Evolutionary conservation across 2,329 filamentous ascomycete genomes (phyloP), one percentile per base, ranked within the genome.

Genomic region (Monilinia fructicola): DNA sequence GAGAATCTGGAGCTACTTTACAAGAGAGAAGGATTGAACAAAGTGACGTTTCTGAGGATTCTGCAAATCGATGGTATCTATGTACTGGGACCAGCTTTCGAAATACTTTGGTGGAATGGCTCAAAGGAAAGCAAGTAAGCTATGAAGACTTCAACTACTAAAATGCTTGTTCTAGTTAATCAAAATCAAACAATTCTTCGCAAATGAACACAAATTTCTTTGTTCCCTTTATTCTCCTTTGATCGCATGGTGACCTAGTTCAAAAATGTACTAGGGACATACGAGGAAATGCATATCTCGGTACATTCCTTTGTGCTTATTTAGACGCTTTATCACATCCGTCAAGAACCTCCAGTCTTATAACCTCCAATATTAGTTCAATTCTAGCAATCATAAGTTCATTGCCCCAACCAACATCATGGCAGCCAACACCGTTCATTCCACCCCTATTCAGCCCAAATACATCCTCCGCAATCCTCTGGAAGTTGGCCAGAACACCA

Each of bases 31-130:
- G 86, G 60, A 75, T 88, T 38, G 65, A 69, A 12, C 78, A 80
- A 53, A 70, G 69, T 2, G 85, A 89, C 76, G 40, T 85, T 71
- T 78, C 53, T 26, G 65, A 46, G 4, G 72, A 76, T 73, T 77
- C 53, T 53, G 69, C 71, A 11, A 46, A 55, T 14, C 81, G 76
- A 54, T 89, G 85, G 82, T 89, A 87, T 77, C 68, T 89, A 7
- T 90, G 87, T 75, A 83, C 85, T 0, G 82, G 83, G 0, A 78
- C 79, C 26, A 70, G 71, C 12, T 76, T 90, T 71, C 80, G 83
- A 66, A 81, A 80, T 62, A 73, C 78, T 23, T 71, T 88, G 23
- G 64, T 82, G 65, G 72, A 74, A 11, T 86, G 84, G 83, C 69
- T 85, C 60, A 69, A 76, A 21, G 82, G 79, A 7, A 78, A 79